Base-by-base conservation (phyloP, 192 early-diverging fungal genomes). In the Dissophora ornata region DNA sequence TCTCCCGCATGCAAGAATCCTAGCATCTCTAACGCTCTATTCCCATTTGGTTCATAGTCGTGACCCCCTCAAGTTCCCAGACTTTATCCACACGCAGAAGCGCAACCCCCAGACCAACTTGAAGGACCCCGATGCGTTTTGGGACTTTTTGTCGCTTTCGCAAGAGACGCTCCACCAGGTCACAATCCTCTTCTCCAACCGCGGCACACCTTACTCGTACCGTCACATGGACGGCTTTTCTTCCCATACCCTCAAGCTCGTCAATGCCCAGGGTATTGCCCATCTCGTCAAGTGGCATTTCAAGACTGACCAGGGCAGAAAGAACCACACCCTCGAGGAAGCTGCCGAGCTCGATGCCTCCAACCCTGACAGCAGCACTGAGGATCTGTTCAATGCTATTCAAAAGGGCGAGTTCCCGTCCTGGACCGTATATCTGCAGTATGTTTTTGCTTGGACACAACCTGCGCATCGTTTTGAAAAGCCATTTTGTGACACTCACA, bases 251-350 rank as follows among this genome's bases (percentile, higher is more conserved):
- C 82, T 92, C 56, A 90, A 89, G 65, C 81, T 94, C 26, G 90
- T 95, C 53, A 84, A 89, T 69, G 81, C 79, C 36, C 67, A 90
- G 29, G 94, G 92, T 36, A 79, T 87, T 33, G 84, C 80, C 79
- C 80, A 82, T 30, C 92, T 92, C 51, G 92, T 92, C 84, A 95
- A 95, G 84, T 93, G 91, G 89, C 94, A 95, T 83, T 93, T 88
- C 83, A 90, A 86, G 68, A 90, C 92, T 52, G 83, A 91, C 68
- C 89, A 90, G 68, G 94, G 94, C 30, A 85, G 90, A 82, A 89
- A 93, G 84, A 91, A 88, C 85, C 67, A 90, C 25, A 71, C 75
- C 24, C 83, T 79, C 36, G 88, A 85, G 48, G 86, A 93, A 55
- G 92, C 91, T 41, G 74, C 61, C 32, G 62, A 82, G 36, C 57